These are phyloP conservation scores for Pyrus betulifolia DNA, from an alignment of 306 rosid genomes.

Conservation along the genomic window DNA sequence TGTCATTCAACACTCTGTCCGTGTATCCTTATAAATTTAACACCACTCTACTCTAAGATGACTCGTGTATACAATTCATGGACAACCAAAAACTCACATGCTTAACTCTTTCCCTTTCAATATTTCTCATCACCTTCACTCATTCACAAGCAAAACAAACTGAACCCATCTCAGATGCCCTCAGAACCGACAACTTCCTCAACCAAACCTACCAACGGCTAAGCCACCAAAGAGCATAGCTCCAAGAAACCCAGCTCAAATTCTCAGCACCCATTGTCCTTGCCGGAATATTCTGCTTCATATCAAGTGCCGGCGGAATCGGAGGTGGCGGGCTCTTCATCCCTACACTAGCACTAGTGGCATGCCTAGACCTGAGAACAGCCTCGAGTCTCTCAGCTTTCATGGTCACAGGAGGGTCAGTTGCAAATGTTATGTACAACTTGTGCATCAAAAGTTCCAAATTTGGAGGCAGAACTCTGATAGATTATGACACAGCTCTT, in stretches of 20 bases:
- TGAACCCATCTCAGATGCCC: constrained; percentile 28
- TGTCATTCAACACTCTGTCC: too few relatives aligned
- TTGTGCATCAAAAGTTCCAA: constrained; percentile 29
- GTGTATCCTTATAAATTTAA: background rate
- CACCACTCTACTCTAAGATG: background rate
- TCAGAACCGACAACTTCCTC: constrained; percentile 14
- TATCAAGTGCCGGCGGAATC: constrained; percentile 83
- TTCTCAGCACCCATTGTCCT: constrained; percentile 28
- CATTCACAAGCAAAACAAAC: constrained; percentile 48
- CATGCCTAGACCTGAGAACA: constrained; percentile 68
- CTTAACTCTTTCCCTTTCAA: constrained; percentile 23
- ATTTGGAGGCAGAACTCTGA: constrained; percentile 42
- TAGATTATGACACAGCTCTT: constrained; percentile 70
- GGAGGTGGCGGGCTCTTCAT: constrained; percentile 87
- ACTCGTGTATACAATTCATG: constrained; percentile 13
- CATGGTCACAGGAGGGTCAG: constrained; percentile 91
- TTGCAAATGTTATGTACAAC: constrained; percentile 59
- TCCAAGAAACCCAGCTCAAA: constrained; percentile 24
- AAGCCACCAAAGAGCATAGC: background rate
- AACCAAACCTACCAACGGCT: constrained; percentile 25
- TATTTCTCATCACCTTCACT: constrained; percentile 16
- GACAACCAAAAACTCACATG: constrained; percentile 14
- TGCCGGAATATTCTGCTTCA: constrained; percentile 47
- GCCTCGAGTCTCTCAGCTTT: constrained; percentile 82
- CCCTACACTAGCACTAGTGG: constrained; percentile 55